These are phyloP conservation scores for Tylopilus orsonianus DNA, from an alignment of 1,284 basidiomycete genomes.

Conservation along the genomic window DNA sequence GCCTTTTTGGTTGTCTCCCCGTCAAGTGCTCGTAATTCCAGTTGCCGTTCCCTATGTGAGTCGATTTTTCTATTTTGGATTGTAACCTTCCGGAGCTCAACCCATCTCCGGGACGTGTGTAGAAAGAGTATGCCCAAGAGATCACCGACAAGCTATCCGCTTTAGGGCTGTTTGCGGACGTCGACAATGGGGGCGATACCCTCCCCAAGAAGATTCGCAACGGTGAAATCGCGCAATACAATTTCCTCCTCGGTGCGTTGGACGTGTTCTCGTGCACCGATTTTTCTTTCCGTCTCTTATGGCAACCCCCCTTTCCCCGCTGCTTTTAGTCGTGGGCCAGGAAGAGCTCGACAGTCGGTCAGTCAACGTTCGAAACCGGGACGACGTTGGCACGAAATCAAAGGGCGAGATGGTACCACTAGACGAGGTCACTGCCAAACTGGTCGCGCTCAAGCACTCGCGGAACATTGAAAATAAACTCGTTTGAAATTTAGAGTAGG, in stretches of 20 bases:
- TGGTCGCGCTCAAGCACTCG: conserved; percentile 63
- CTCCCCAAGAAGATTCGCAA: conserved; percentile 96
- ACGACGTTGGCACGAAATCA: conserved; percentile 84
- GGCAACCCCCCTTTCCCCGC: not conserved
- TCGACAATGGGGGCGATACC: conserved; percentile 91
- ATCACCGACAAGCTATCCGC: conserved; percentile 70
- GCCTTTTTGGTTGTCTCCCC: conserved; percentile 98
- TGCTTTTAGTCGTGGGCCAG: conserved; percentile 90
- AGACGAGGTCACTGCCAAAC: conserved; percentile 62
- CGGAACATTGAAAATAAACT: conserved; percentile 62
- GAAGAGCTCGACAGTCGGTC: conserved; percentile 84
- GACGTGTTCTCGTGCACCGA: not conserved
- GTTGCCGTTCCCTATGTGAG: conserved; percentile 85
- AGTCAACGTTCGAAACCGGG: conserved; percentile 94
- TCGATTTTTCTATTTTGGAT: conserved; percentile 22
- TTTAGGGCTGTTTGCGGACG: conserved; percentile 85
- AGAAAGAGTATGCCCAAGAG: conserved; percentile 90
- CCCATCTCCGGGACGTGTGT: conserved; percentile 20
- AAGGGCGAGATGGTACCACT: conserved; percentile 68
- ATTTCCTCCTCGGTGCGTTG: conserved; percentile 88
- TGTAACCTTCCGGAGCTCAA: conserved; percentile 7
- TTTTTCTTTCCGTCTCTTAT: conserved; percentile 2
- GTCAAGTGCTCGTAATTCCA: conserved; percentile 93
- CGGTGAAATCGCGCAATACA: conserved; percentile 92
- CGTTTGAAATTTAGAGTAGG: conserved; percentile 26